phyloP scores from a whole-genome alignment of 2,329 filamentous ascomycete genomes.

The Fusarium torulosum region DNA sequence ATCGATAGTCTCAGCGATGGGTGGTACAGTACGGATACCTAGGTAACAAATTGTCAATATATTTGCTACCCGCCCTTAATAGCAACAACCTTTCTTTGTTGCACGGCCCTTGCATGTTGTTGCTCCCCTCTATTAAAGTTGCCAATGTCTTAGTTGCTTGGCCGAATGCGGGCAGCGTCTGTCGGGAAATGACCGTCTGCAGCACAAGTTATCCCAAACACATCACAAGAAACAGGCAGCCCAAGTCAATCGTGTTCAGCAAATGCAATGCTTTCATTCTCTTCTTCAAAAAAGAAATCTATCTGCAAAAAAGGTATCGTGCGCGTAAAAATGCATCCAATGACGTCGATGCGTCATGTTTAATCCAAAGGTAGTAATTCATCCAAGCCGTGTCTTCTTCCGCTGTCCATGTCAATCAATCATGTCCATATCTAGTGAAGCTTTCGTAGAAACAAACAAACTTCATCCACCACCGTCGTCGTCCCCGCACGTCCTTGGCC shows the following conservation, averaged over 20 bases:
- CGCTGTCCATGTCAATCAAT: constrained; percentile 31
- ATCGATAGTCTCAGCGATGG: neutral
- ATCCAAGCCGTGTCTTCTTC: constrained; percentile 39
- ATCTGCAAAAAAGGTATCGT: constrained; percentile 45
- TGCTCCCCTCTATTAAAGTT: neutral
- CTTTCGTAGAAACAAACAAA: constrained; percentile 25
- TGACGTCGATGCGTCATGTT: constrained; percentile 24
- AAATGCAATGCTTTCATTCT: constrained; percentile 21
- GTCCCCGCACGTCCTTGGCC: constrained; percentile 11
- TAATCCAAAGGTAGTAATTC: constrained; percentile 34
- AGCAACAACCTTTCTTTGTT: neutral
- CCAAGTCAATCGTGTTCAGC: constrained; percentile 1
- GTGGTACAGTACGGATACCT: too few relatives aligned
- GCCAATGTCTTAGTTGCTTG: neutral
- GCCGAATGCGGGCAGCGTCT: neutral
- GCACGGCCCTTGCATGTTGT: constrained; percentile 23
- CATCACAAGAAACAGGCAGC: constrained; percentile 3
- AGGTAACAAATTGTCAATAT: neutral
- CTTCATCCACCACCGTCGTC: constrained; percentile 16
- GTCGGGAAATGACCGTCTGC: neutral
- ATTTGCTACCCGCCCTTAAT: neutral
- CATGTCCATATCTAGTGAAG: constrained; percentile 42
- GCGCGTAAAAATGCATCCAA: constrained; percentile 30
- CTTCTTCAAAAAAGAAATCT: constrained; percentile 15
- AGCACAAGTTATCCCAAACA: neutral